Evolutionary conservation across 257 asterid genomes (phyloP), one percentile per base, ranked within the genome.

Genomic region (Linderniella brevidens): DNA sequence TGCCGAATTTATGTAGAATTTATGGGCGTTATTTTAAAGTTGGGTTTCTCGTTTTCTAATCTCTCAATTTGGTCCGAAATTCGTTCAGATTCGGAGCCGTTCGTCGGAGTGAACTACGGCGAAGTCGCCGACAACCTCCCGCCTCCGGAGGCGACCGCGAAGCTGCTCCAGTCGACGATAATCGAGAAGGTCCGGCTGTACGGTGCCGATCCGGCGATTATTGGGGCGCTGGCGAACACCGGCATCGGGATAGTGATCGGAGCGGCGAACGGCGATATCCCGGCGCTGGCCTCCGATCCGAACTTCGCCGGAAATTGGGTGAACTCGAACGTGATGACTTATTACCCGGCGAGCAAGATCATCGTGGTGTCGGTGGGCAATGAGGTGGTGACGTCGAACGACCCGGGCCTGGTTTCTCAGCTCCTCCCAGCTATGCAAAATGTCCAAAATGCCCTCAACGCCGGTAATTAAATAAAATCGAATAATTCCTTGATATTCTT

Each of bases 401-500:
- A 81, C 56, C 88, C 58, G 55, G 53, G 16, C 41, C 88, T 90
- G n/a, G 76, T 67, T 4, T 48, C 93, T 0, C 70, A 79, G 64
- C 87, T 90, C 45, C 16, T 85, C 50, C 94, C 99, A 3, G 99
- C 99, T 11, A 79, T 90, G 96, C 81, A 77, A 47, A 90, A 90
- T 73, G 79, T 90, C 81, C 99, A 85, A 68, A 81, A 81, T 47
- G 99, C 96, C 88, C 93, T 90, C 72, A 71, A 73, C 50, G 86
- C 92, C 8, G 94, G 97, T 82, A 54, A 38, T n/a, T n/a, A n/a
- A n/a, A n/a, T n/a, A n/a, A n/a, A n/a, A n/a, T n/a, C n/a, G n/a
- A n/a, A n/a, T n/a, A n/a, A n/a, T n/a, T n/a, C n/a, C n/a, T n/a
- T n/a, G n/a, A n/a, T n/a, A n/a, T n/a, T n/a, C n/a, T n/a, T n/a